Evolutionary conservation across 352 stramenopile genomes (phyloP).

Genomic region (Pythium apleroticum): DNA sequence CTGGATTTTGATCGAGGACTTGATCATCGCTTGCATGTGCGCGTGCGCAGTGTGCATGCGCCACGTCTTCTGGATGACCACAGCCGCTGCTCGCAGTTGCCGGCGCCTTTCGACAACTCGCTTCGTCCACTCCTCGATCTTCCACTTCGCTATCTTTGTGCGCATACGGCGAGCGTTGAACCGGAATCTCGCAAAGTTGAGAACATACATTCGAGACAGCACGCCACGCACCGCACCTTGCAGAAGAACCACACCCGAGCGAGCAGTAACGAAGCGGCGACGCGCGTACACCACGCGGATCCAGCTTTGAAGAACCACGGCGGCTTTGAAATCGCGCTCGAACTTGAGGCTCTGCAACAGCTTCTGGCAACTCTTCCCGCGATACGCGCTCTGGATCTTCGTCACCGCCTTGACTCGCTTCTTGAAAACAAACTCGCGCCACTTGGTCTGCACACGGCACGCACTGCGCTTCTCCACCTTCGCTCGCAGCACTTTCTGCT

Average conservation of each 20-base stretch:
- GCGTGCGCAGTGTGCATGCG: constrained; percentile 7
- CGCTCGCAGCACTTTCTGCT: constrained; percentile 17
- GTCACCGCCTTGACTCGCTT: constrained; percentile 24
- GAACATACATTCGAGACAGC: neutral
- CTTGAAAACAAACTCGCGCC: constrained; percentile 20
- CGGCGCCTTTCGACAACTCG: constrained; percentile 11
- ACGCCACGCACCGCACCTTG: constrained; percentile 17
- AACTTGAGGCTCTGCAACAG: constrained; percentile 31
- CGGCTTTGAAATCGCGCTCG: constrained; percentile 25
- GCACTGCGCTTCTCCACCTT: constrained; percentile 28
- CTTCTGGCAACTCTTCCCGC: constrained; percentile 23
- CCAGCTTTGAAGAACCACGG: constrained; percentile 14
- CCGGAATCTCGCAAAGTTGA: constrained; percentile 20
- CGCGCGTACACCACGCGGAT: neutral
- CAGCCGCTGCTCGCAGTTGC: constrained; percentile 26
- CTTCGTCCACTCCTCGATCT: constrained; percentile 16
- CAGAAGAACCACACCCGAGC: constrained; percentile 3
- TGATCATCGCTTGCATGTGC: neutral
- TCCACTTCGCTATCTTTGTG: constrained; percentile 25
- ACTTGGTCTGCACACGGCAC: constrained; percentile 35
- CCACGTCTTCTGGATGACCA: constrained; percentile 45
- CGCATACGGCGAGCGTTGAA: constrained; percentile 10
- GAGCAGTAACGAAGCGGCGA: neutral
- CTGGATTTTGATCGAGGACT: constrained; percentile 19
- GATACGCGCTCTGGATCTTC: constrained; percentile 35